These are phyloP conservation scores for Gaultheria prostrata DNA, from an alignment of 148 eudicot genomes.

Conservation along the genomic window DNA sequence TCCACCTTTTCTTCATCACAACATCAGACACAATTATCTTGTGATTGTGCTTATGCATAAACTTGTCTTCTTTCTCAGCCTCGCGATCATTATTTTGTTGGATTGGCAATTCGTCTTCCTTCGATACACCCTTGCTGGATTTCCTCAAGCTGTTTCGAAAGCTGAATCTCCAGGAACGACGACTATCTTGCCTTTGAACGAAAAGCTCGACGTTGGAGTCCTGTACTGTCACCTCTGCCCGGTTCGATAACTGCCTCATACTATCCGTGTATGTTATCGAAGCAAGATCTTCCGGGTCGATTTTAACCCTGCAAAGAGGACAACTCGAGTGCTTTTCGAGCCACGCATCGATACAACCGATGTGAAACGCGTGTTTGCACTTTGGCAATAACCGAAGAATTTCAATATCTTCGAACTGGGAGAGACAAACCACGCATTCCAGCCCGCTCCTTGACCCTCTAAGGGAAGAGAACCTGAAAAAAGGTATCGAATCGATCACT, in stretches of 20 bases:
- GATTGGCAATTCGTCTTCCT: constrained; percentile 8
- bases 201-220: constrained; percentile 42
- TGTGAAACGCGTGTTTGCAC: constrained; percentile 78
- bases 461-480: constrained; percentile 59
- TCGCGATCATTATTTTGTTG: background rate
- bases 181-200: constrained; percentile 46
- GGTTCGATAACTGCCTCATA: constrained; percentile 33
- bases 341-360: constrained; percentile 72
- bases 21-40: constrained; percentile 61
- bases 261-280: constrained; percentile 31
- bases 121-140: constrained; percentile 5
- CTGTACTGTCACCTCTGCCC: constrained; percentile 14
- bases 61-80: background rate
- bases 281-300: constrained; percentile 41
- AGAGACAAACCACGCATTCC: constrained; percentile 70
- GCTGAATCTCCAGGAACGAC: constrained; percentile 26
- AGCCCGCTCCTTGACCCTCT: constrained; percentile 68
- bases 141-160: constrained; percentile 50
- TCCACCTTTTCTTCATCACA: constrained; percentile 75
- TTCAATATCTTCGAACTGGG: constrained; percentile 60
- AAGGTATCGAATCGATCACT: constrained; percentile 66
- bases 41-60: constrained; percentile 59
- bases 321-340: constrained; percentile 72
- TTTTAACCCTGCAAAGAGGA: constrained; percentile 66
- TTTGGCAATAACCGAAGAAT: constrained; percentile 63